A percentile compares a stretch with the other conserved stretches of the same genome.
These are phyloP conservation scores for Sarocladiaceae sp. DNA, from an alignment of 2,329 filamentous ascomycete genomes.

Conservation along the genomic window DNA sequence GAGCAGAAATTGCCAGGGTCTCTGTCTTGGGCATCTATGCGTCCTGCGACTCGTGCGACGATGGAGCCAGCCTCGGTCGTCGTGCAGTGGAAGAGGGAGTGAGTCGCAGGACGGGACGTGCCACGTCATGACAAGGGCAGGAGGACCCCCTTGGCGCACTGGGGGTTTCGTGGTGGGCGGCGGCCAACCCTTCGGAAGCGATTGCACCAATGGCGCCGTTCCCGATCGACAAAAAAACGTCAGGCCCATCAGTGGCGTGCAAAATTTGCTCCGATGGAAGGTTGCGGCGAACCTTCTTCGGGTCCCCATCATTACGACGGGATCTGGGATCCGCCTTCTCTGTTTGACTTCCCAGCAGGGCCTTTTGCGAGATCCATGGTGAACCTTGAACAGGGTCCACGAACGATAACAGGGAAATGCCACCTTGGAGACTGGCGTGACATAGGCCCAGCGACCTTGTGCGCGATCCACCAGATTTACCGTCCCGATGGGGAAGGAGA, in stretches of 20 bases:
- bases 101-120: constrained; percentile 6
- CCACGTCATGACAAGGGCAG: constrained; percentile 4
- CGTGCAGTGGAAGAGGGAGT: background rate
- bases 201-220: background rate
- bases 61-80: background rate
- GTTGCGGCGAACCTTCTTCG: constrained; percentile 1
- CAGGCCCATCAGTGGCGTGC: background rate
- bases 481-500: constrained; percentile 7
- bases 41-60: constrained; percentile 6
- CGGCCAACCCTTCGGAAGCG: background rate
- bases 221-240: background rate
- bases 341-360: background rate
- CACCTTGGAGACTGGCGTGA: background rate
- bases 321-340: background rate
- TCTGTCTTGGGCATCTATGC: constrained; percentile 4
- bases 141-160: background rate
- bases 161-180: background rate
- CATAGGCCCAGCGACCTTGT: background rate
- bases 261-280: constrained; percentile 8
- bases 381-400: background rate
- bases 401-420: background rate
- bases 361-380: background rate
- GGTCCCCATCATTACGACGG: too few species aligned
- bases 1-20: background rate
- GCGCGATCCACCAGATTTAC: background rate